phyloP scores from a whole-genome alignment of 352 stramenopile species.

The Phytopythium mirpurense region DNA sequence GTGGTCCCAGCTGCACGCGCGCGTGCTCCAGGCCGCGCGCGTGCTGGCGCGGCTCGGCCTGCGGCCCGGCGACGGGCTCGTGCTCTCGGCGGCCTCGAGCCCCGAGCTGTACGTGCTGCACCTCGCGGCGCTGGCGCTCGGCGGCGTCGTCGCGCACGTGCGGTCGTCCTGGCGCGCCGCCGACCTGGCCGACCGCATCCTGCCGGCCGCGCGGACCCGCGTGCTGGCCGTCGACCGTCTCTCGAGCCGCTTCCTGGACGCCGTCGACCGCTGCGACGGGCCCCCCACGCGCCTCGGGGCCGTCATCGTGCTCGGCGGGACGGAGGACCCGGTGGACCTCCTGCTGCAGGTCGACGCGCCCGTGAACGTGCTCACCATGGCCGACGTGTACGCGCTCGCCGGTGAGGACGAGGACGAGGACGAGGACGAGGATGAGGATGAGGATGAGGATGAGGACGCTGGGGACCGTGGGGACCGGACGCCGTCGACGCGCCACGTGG shows the following conservation, averaged over 20 bases:
- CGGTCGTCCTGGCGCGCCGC: slow-evolving; percentile 39
- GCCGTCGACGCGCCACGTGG: slow-evolving; percentile 17
- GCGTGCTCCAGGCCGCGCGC: slow-evolving; percentile 26
- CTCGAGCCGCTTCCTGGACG: slow-evolving; percentile 38
- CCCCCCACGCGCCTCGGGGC: slow-evolving; percentile 21
- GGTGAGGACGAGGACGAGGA: slow-evolving; percentile 16
- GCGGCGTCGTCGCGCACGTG: slow-evolving; percentile 56
- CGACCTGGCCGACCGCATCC: slow-evolving; percentile 50
- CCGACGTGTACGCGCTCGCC: slow-evolving; percentile 33
- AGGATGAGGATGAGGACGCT: slow-evolving; percentile 15
- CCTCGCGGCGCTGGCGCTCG: slow-evolving; percentile 45
- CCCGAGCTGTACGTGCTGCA: slow-evolving; percentile 52
- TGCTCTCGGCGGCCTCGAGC: slow-evolving; percentile 40
- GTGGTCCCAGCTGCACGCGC: slow-evolving; percentile 32
- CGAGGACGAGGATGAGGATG: slow-evolving; percentile 11
- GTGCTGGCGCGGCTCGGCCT: slow-evolving; percentile 55
- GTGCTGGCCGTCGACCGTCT: slow-evolving; percentile 59
- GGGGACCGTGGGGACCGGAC: no score
- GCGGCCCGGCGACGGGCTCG: slow-evolving; percentile 43
- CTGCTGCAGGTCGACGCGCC: slow-evolving; percentile 20
- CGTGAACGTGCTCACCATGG: slow-evolving; percentile 40
- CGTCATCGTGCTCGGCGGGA: slow-evolving; percentile 35
- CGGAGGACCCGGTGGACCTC: slow-evolving; percentile 18
- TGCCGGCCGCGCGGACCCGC: slow-evolving; percentile 41
- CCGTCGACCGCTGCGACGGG: slow-evolving; percentile 19